phyloP scores from a whole-genome alignment of 2,329 filamentous ascomycete species.

The Fusarium phyllophilum region DNA sequence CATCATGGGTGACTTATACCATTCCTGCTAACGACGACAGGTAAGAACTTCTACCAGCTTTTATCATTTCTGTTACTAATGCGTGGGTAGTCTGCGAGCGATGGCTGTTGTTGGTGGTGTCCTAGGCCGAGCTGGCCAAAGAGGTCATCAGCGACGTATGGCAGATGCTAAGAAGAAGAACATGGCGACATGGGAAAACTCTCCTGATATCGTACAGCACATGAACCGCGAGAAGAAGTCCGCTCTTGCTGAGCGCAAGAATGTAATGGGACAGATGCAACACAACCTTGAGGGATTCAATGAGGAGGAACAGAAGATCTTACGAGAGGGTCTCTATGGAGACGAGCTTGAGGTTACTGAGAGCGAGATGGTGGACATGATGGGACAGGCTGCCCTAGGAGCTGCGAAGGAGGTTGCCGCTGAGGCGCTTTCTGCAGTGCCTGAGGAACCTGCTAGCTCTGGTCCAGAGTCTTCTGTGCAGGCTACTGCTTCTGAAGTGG shows the following conservation, averaged over 20 bases:
- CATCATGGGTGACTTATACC: slow-evolving; percentile 93
- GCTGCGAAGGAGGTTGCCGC: slow-evolving; percentile 17
- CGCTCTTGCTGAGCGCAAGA: slow-evolving; percentile 47
- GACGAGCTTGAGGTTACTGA: slow-evolving; percentile 47
- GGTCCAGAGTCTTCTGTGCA: neutral
- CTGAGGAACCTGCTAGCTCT: neutral
- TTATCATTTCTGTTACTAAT: slow-evolving; percentile 38
- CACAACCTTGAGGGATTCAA: slow-evolving; percentile 50
- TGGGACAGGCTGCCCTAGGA: slow-evolving; percentile 41
- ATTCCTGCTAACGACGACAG: slow-evolving; percentile 98
- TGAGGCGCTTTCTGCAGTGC: slow-evolving; percentile 1
- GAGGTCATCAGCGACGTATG: slow-evolving; percentile 75
- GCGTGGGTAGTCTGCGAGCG: slow-evolving; percentile 73
- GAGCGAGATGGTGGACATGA: slow-evolving; percentile 51
- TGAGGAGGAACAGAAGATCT: slow-evolving; percentile 52
- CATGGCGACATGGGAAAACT: slow-evolving; percentile 68
- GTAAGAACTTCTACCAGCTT: slow-evolving; percentile 55
- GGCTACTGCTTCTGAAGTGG: neutral
- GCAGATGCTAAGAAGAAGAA: slow-evolving; percentile 68
- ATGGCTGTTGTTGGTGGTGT: slow-evolving; percentile 85
- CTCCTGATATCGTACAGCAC: slow-evolving; percentile 54
- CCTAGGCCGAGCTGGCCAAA: slow-evolving; percentile 83
- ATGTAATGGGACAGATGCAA: slow-evolving; percentile 52
- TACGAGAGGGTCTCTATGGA: slow-evolving; percentile 42
- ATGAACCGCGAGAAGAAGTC: slow-evolving; percentile 49